Evolutionary conservation across 2,329 filamentous ascomycete genomes (phyloP).

Genomic region (Whalleya microplaca): DNA sequence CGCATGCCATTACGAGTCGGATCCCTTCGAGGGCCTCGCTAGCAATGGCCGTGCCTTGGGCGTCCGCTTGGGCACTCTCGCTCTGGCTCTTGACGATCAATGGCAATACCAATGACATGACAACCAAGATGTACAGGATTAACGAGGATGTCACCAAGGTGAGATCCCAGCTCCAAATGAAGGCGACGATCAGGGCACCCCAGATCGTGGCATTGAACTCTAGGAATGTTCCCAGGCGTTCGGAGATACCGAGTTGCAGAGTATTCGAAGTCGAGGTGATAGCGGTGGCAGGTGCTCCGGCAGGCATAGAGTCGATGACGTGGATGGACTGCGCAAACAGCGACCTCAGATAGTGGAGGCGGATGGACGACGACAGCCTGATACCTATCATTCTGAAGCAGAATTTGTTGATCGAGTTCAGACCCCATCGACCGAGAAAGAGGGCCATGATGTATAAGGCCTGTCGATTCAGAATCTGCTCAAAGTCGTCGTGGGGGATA

Average conservation of each 20-base stretch:
- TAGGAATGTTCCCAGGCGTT: conserved; percentile 60
- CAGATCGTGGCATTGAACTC: conserved; percentile 56
- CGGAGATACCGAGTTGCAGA: conserved; percentile 64
- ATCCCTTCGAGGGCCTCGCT: conserved; percentile 61
- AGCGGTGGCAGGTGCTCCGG: conserved; percentile 59
- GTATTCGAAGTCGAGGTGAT: conserved; percentile 64
- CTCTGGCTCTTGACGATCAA: conserved; percentile 54
- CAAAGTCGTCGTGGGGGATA: conserved; percentile 41
- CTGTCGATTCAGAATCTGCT: conserved; percentile 43
- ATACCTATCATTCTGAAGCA: conserved; percentile 62
- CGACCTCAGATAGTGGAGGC: conserved; percentile 63
- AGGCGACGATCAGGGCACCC: conserved; percentile 55
- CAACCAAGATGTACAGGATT: conserved; percentile 54
- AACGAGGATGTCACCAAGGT: conserved; percentile 59
- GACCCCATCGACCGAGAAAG: conserved; percentile 65
- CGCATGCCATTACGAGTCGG: conserved; percentile 62
- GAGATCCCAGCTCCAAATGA: conserved; percentile 58
- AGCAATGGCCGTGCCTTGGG: conserved; percentile 57
- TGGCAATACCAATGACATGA: conserved; percentile 51
- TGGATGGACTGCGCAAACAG: conserved; percentile 66
- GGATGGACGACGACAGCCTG: conserved; percentile 58
- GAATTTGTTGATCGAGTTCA: conserved; percentile 64
- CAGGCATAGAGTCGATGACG: conserved; percentile 64
- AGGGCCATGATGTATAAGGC: conserved; percentile 69
- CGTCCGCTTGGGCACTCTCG: conserved; percentile 51